Base-by-base conservation (phyloP, 1,284 basidiomycete genomes). In the Cryptococcus sp. region DNA sequence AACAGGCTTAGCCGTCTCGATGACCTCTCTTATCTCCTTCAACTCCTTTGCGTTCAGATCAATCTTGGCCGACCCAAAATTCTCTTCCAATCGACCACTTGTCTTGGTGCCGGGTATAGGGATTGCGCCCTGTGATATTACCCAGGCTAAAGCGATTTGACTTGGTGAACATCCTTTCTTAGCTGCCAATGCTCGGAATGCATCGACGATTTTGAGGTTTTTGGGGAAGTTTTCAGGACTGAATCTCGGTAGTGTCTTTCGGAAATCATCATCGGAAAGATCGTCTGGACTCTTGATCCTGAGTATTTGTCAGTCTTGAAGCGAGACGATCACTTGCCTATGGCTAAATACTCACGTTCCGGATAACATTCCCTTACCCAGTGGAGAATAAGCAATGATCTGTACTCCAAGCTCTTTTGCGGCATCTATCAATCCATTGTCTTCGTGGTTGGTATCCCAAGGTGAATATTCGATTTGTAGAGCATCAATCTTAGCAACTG, bases 121-220 rank as follows among this genome's bases (percentile, higher is more conserved):
- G 45, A 78, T 72, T 3, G 67, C 70, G 2, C 73, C 74, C 54
- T 78, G 75, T 0, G 64, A 62, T 14, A 76, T 65, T 33, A 79
- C 66, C 80, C 80, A 80, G 2, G 79, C 77, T 4, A 80, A 61
- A 8, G 72, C 68, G 3, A 80, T 58, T 60, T 80, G 78, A 1
- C 70, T 63, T 0, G 74, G 55, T 0, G 77, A 73, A 44, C 66
- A 67, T 5, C 68, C 66, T 57, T 76, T 76, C 55, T 63, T 62
- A 23, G 60, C 46, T 7, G 74, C 74, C 31, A 77, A 52, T 30
- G 50, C 43, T 15, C 59, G 37, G 30, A 67, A 72, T 53, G 52
- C 66, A 58, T 54, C 71, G 46, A 61, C 73, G 44, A 72, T 58
- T 45, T 53, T 41, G 37, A 78, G 49, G 56, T 79, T 80, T 45